A percentile compares a stretch with the other conserved stretches of the same genome.
phyloP scores from a whole-genome alignment of 768 basidiomycete genomes.

The Amanita brunnescens region DNA sequence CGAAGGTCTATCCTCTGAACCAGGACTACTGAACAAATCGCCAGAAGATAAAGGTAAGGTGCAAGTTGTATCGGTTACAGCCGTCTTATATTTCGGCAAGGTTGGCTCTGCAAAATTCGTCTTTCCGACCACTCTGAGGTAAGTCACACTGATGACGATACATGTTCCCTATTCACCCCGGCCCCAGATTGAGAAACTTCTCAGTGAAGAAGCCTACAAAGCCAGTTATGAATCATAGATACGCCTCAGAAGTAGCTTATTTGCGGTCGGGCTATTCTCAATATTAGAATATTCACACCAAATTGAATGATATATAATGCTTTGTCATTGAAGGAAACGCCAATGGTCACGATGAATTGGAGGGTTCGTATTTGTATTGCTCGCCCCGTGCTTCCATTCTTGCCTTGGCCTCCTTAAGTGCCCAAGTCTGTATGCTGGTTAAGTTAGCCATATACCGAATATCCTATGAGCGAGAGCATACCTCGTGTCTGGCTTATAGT shows the following conservation, averaged over 20 bases:
- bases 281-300: background rate
- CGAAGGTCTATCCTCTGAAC: conserved; percentile 50
- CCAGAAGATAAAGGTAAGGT: conserved; percentile 71
- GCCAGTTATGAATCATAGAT: conserved; percentile 23
- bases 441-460: background rate
- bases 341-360: conserved; percentile 22
- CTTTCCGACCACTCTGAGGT: conserved; percentile 74
- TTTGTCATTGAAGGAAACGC: conserved; percentile 13
- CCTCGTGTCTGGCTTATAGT: conserved; percentile 95
- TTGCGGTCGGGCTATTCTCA: background rate
- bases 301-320: background rate
- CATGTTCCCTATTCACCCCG: background rate
- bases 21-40: conserved; percentile 82
- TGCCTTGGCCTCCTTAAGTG: conserved; percentile 78
- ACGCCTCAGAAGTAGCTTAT: background rate
- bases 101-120: conserved; percentile 95
- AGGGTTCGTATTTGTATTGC: conserved; percentile 72
- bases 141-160: conserved; percentile 14
- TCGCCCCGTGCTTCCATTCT: conserved; percentile 93
- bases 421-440: conserved; percentile 84
- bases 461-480: conserved; percentile 26
- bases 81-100: conserved; percentile 30
- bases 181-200: conserved; percentile 54
- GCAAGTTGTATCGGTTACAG: background rate
- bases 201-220: conserved; percentile 72